Base-by-base conservation (phyloP, 2,329 filamentous ascomycete species). In the Talaromyces sp. region DNA sequence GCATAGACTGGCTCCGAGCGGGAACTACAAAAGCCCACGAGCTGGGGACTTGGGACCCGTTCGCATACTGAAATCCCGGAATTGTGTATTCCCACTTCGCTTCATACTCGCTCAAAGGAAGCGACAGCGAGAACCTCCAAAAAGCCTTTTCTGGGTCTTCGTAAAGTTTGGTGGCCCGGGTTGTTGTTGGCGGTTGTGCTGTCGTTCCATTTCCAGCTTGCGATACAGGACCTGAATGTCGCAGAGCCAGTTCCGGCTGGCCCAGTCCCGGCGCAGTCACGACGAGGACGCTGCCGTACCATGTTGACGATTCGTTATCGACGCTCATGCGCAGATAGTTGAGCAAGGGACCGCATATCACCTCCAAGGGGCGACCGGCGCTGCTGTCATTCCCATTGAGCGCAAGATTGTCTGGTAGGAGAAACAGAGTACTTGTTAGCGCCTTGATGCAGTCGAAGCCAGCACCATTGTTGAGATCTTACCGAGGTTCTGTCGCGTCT, bases 221-320 rank as follows among this genome's bases (percentile, higher is more conserved):
- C 32, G 61, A 62, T 35, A 73, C 68, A 38, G 73, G 68, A 38
- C 73, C 74, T 7, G 66, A 60, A 41, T 72, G 69, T 61, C 72
- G 72, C 64, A 77, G 74, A 27, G 80, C 79, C 46, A 95, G 85
- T 63, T 82, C 77, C 0, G 83, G 81, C 63, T 85, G 82, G 21
- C 79, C 78, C 68, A 84, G 86, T 26, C 89, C 89, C 4, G 91
- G 89, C 56, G 83, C 86, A 17, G 88, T 89, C 57, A 97, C 91
- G 55, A 97, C 79, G 67, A 97, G 78, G 8, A 96, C 89, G 72
- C 91, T 96, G 61, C 93, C 92, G 67, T 90, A 81, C 92, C 93
- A 97, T 53, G 69, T 67, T 11, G 73, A 65, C 1, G 70, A 65
- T 27, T 69, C 63, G 11, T 63, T 63, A 43, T 72, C 65, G 54